Conservation (phyloP, 176 grass and related monocot genomes). For the Alloteropsis semialata region DNA sequence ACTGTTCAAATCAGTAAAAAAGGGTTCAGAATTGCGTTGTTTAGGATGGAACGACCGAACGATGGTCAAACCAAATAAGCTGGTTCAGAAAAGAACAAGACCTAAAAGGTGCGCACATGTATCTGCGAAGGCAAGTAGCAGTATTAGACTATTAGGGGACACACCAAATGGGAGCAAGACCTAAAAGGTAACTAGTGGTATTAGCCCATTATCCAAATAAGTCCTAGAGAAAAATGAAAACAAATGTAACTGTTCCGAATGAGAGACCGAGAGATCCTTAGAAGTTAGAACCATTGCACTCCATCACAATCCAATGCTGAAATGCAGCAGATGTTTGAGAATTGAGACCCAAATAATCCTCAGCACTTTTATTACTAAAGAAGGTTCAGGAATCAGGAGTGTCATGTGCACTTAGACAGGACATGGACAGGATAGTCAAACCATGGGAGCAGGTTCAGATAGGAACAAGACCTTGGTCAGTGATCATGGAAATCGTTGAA, state of each 20-base stretch:
- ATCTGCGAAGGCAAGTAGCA: not conserved
- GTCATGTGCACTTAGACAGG: not conserved
- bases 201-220: not conserved
- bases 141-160: not conserved
- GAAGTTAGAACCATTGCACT: not conserved
- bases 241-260: too few relatives aligned
- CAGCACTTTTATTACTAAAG: not conserved
- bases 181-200: too few relatives aligned
- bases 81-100: conserved; percentile 1
- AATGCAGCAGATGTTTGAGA: not conserved
- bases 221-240: not conserved
- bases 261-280: not conserved
- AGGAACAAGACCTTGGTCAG: conserved; percentile 8
- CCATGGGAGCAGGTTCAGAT: not conserved
- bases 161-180: not conserved
- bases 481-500: not conserved
- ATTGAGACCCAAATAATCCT: not conserved
- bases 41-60: not conserved
- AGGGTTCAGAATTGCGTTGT: not conserved
- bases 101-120: not conserved
- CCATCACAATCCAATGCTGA: not conserved
- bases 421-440: conserved; percentile 6
- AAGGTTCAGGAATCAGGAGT: not conserved
- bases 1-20: not conserved
- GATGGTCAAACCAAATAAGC: not conserved